Evolutionary conservation across 768 basidiomycete species (phyloP).

Genomic region (Tylopilus subfusipes): DNA sequence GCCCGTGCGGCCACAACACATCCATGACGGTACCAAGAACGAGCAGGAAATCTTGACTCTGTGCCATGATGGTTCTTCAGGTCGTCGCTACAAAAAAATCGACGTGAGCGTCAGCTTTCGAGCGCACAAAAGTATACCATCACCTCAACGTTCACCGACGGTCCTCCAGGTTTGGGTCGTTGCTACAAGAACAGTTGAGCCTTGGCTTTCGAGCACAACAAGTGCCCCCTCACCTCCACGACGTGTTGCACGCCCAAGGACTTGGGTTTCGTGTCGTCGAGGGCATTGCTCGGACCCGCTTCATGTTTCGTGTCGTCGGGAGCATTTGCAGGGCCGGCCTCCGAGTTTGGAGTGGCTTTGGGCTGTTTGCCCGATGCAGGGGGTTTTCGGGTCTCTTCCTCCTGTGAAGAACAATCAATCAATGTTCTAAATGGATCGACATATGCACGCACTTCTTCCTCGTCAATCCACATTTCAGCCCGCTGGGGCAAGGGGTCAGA

Average conservation of each 20-base stretch:
- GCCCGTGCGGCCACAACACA: background rate
- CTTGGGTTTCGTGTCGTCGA: background rate
- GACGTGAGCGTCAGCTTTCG: background rate
- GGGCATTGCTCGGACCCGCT: too few relatives aligned
- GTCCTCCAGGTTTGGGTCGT: background rate
- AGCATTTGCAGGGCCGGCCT: background rate
- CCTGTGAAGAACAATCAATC: background rate
- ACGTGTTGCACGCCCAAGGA: background rate
- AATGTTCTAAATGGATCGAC: background rate
- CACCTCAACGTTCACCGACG: background rate
- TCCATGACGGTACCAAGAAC: background rate
- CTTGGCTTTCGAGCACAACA: background rate
- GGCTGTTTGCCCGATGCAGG: background rate
- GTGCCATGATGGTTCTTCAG: background rate
- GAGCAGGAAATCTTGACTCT: background rate
- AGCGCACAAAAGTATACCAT: background rate
- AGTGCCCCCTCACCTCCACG: background rate
- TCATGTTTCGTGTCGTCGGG: background rate
- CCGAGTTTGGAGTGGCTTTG: background rate
- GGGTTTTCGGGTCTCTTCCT: background rate
- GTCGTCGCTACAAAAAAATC: background rate
- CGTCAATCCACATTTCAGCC: background rate
- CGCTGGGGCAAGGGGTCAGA: background rate
- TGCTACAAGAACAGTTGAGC: background rate
- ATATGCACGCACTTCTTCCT: background rate